Evolutionary conservation across 306 rosid genomes (phyloP), one percentile per base, ranked within the genome.

Genomic region (Crataegus laevigata): DNA sequence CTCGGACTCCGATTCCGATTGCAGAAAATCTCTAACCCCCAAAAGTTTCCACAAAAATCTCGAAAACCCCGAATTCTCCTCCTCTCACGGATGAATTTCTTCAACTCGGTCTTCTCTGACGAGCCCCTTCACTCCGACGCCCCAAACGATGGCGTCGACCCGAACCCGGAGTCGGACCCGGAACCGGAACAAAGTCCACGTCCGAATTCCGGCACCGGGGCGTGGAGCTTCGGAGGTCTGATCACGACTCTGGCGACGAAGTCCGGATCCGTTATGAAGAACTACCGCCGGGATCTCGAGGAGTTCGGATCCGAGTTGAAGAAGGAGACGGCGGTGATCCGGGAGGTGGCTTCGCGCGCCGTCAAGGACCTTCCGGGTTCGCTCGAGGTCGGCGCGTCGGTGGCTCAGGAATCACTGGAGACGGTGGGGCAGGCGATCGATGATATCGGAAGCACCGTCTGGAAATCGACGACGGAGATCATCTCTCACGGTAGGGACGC

Each of bases 351-450:
- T 17, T 94, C 99, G 11, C 97, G 97, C 78, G 99, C 97, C 72
- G 97, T 94, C 72, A 80, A 68, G 82, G 93, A 84, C 72, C 86
- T 94, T 38, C 98, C 98, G 22, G 66, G 80, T 24, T 89, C 93
- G 40, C 85, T 94, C 4, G 99, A 94, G 40, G 91, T 19, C 43
- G 98, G 98, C 72, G 86, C 99, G 30, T 82, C 96, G 45, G 99
- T 92, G 58, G 99, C 96, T 26, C 99, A 94, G 87, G 93, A 83
- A 24, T 94, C 98, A 77, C 96, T 94, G 7, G 99, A 94, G 82
- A 82, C 93, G 50, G 98, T 94, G 3, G 99, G 98, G 24, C 93
- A 94, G 66, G 99, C 96, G 45, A 92, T 94, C 47, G 99, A 94
- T 68, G 96, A 92, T n/a, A 89, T 94, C 73, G 96, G 99, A 8